Base-by-base conservation (phyloP, 768 basidiomycete genomes). In the Boletus tylopilopsis region DNA sequence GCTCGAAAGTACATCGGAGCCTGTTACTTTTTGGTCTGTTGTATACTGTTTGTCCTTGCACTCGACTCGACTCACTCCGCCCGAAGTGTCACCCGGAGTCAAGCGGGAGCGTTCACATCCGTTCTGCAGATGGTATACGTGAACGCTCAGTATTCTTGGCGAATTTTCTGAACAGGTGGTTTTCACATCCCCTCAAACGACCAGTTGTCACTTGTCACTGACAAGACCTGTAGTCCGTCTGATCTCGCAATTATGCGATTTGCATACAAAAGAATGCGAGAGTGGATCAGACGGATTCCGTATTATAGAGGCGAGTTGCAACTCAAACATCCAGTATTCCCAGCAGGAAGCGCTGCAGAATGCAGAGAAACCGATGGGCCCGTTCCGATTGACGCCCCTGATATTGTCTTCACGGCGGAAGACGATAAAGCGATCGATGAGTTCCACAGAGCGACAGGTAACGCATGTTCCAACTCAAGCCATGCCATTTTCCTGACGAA, bases 51-150 rank as follows among this genome's bases (percentile, higher is more conserved):
- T 16, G 6, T 24, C 23, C n/a, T n/a, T 29, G 12, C 9, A 12
- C n/a, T n/a, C n/a, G 11, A 4, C 13, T 18, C 42, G 1, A 45
- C 25, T 45, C 9, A 45, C 19, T n/a, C 42, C 8, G 22, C 2
- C 8, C 6, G 6, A 45, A 68, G 66, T 48, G 62, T 50, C 75
- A 83, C 24, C 44, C 44, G 11, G 64, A 61, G 18, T 76, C 79
- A 6, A 47, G 49, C 9, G 80, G 81, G 9, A 67, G 68, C 40
- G 68, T 79, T 18, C 80, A 81, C 57, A 76, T 80, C 46, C 61
- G 48, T 25, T 70, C 72, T n/a, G 74, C 68, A 3, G 46, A 65
- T 4, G 64, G 79, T 52, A 65, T 69, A 19, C 68, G 73, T 45
- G 71, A 70, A 7, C 63, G 68, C 15, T 65, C 70, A 11, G 59